phyloP scores from a whole-genome alignment of 2,329 filamentous ascomycete species.

The Juglanconis oblonga region DNA sequence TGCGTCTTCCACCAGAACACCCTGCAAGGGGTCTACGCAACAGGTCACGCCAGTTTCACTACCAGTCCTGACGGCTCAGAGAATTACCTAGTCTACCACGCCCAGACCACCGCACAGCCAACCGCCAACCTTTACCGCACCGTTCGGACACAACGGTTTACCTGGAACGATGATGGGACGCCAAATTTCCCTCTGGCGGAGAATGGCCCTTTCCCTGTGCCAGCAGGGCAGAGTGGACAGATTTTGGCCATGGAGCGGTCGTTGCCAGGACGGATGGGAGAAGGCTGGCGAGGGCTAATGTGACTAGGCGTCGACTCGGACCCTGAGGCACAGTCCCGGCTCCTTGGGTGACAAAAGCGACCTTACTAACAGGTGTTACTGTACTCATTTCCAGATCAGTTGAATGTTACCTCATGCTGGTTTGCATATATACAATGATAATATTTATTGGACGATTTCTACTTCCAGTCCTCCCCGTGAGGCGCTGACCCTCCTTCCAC shows the following conservation, averaged over 20 bases:
- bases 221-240: slow-evolving; percentile 27
- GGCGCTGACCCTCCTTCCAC: no score
- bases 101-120: slow-evolving; percentile 31
- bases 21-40: slow-evolving; percentile 28
- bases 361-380: no score
- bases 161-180: slow-evolving; percentile 32
- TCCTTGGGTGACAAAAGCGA: background rate
- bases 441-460: no score
- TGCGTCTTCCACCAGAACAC: slow-evolving; percentile 36
- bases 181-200: slow-evolving; percentile 31
- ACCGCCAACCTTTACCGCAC: slow-evolving; percentile 31
- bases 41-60: slow-evolving; percentile 34
- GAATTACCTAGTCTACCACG: slow-evolving; percentile 34
- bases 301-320: background rate
- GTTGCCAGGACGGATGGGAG: slow-evolving; percentile 17
- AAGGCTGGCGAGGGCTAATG: background rate
- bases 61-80: slow-evolving; percentile 32
- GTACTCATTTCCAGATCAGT: no score
- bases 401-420: no score
- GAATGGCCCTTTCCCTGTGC: slow-evolving; percentile 32
- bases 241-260: slow-evolving; percentile 5
- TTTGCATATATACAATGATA: no score
- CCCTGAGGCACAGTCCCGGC: background rate
- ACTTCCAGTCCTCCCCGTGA: no score
- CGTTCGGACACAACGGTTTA: slow-evolving; percentile 31